Evolutionary conservation across 495 filamentous ascomycete genomes (phyloP).

Genomic region (Hyaloscypha finlandica): DNA sequence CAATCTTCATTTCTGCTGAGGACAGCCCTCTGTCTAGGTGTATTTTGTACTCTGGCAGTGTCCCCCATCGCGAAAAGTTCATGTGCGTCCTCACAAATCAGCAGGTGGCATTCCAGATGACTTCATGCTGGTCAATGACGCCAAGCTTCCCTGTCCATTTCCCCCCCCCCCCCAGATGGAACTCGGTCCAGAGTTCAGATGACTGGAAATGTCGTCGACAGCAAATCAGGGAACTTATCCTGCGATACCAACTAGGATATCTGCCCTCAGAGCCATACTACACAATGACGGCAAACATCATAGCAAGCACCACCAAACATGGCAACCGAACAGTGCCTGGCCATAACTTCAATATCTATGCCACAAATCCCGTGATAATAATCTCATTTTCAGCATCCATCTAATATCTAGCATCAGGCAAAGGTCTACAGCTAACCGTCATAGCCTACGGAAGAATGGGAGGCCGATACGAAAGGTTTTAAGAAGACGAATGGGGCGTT

Average conservation of each 20-base stretch:
- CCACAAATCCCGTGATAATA: constrained; percentile 34
- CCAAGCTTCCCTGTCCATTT: constrained; percentile 57
- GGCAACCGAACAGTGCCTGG: too few species aligned
- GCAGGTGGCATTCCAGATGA: background rate
- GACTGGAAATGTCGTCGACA: constrained; percentile 52
- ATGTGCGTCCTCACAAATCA: too few species aligned
- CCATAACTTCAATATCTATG: too few species aligned
- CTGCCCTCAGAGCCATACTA: constrained; percentile 46
- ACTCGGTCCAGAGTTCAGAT: constrained; percentile 45
- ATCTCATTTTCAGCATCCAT: constrained; percentile 47
- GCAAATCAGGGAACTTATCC: constrained; percentile 52
- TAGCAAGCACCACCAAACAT: constrained; percentile 4
- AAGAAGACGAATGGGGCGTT: constrained; percentile 36
- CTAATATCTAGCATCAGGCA: constrained; percentile 35
- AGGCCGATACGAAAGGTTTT: constrained; percentile 34
- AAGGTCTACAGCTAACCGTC: constrained; percentile 22
- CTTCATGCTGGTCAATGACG: background rate
- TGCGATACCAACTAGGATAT: constrained; percentile 54
- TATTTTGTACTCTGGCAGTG: too few species aligned
- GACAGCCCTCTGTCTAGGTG: too few species aligned
- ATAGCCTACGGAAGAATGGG: too few species aligned
- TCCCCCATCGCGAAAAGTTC: too few species aligned
- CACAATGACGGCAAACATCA: constrained; percentile 8
- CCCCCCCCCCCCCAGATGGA: constrained; percentile 45
- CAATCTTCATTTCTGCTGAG: too few species aligned